A percentile compares a stretch with the other conserved stretches of the same genome.
These are phyloP conservation scores for Darksidea phi DNA, from an alignment of 495 filamentous ascomycete genomes.

Conservation along the genomic window DNA sequence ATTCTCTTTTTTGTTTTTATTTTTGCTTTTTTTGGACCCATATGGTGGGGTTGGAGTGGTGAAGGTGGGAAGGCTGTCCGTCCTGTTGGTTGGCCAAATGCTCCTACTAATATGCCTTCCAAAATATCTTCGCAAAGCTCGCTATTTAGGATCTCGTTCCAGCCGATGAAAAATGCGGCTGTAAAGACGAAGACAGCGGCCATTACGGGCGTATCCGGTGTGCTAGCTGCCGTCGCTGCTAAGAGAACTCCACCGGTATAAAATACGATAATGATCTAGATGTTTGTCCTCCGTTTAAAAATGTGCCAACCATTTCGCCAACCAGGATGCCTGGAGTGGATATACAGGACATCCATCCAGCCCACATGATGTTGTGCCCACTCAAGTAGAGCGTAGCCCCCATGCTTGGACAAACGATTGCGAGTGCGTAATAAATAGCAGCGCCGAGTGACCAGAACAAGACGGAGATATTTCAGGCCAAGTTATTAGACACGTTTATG, in stretches of 20 bases:
- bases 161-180: slow-evolving; percentile 33
- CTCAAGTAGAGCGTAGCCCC: slow-evolving; percentile 22
- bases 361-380: slow-evolving; percentile 29
- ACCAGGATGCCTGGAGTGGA: slow-evolving; percentile 25
- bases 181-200: slow-evolving; percentile 30
- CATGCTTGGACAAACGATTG: slow-evolving; percentile 34
- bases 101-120: no score
- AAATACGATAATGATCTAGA: slow-evolving; percentile 27
- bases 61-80: no score
- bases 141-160: slow-evolving; percentile 28
- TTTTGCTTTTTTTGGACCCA: no score
- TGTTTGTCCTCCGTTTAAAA: slow-evolving; percentile 20
- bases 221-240: slow-evolving; percentile 24
- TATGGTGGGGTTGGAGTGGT: no score
- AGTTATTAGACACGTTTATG: slow-evolving; percentile 30
- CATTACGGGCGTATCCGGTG: slow-evolving; percentile 24
- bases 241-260: slow-evolving; percentile 25
- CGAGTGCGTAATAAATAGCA: slow-evolving; percentile 30
- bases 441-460: slow-evolving; percentile 32
- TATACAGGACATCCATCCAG: slow-evolving; percentile 23
- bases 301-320: slow-evolving; percentile 19
- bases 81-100: no score
- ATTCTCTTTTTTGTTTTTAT: no score
- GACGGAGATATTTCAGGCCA: slow-evolving; percentile 21
- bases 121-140: slow-evolving; percentile 7